phyloP scores from a whole-genome alignment of 1,139 yeast genomes.

The Sugiyamaella japonica region DNA sequence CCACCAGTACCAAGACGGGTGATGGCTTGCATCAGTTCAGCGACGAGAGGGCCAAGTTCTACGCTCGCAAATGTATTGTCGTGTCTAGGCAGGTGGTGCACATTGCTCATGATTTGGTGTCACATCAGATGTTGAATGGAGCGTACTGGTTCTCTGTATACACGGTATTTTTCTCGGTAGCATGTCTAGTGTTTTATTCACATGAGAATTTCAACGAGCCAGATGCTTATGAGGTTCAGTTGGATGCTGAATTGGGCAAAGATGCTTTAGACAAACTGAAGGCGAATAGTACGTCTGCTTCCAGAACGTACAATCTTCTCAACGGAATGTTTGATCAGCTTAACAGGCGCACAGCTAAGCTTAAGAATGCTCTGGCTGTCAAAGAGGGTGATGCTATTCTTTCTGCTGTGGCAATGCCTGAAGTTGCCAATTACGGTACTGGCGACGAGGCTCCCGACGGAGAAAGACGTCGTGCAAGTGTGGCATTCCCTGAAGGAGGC shows the following conservation, averaged over 20 bases:
- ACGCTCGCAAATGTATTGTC: slow-evolving; percentile 82
- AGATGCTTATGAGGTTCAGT: slow-evolving; percentile 54
- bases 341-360: slow-evolving; percentile 43
- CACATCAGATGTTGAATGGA: slow-evolving; percentile 71
- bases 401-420: slow-evolving; percentile 10
- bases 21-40: slow-evolving; percentile 44
- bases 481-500: slow-evolving; percentile 13
- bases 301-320: slow-evolving; percentile 74
- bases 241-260: slow-evolving; percentile 81
- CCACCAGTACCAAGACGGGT: slow-evolving; percentile 21
- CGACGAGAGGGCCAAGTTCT: slow-evolving; percentile 50
- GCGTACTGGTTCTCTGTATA: slow-evolving; percentile 93
- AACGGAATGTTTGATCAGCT: slow-evolving; percentile 80
- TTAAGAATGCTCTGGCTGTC: slow-evolving; percentile 3
- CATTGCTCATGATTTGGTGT: slow-evolving; percentile 79
- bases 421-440: slow-evolving; percentile 17
- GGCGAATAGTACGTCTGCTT: slow-evolving; percentile 74
- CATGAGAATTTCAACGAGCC: slow-evolving; percentile 70
- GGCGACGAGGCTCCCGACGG: slow-evolving; percentile 16
- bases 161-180: slow-evolving; percentile 88
- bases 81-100: slow-evolving; percentile 84
- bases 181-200: slow-evolving; percentile 79
- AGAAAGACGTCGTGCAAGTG: slow-evolving; percentile 14
- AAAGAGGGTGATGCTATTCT: slow-evolving; percentile 2
- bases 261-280: slow-evolving; percentile 69